Evolutionary conservation across 108 stramenopile genomes (phyloP).

Genomic region (Parietichytrium sp.): DNA sequence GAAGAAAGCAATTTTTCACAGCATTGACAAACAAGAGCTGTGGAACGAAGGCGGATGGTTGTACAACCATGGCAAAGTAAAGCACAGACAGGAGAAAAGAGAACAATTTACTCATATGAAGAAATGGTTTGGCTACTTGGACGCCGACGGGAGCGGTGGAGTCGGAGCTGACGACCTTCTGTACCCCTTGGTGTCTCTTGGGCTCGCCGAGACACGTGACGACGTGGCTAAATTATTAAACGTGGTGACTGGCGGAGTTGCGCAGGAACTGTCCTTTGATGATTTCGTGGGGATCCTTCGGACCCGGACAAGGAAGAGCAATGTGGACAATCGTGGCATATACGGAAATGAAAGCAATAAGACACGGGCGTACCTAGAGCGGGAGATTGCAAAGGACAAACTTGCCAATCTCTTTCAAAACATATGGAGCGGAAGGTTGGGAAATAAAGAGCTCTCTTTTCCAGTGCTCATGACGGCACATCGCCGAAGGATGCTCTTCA

Average conservation of each 20-base stretch:
- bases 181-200: neutral
- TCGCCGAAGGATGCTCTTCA: neutral
- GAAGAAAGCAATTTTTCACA: no score
- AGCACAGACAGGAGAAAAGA: neutral
- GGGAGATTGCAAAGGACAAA: no score
- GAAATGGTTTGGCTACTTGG: neutral
- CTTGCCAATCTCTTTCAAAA: no score
- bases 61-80: no score
- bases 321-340: no score
- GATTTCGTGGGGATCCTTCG: neutral
- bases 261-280: neutral
- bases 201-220: neutral
- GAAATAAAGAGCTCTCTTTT: neutral
- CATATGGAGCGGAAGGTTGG: no score
- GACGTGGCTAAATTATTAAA: neutral
- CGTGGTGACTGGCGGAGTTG: neutral
- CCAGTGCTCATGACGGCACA: neutral
- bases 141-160: neutral
- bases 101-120: neutral
- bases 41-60: no score
- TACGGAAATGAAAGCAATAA: no score
- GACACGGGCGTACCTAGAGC: no score
- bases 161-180: constrained; percentile 19
- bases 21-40: no score
- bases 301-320: no score